These are phyloP conservation scores for Hypoxylon cercidicola DNA, from an alignment of 495 filamentous ascomycete species.

Conservation along the genomic window DNA sequence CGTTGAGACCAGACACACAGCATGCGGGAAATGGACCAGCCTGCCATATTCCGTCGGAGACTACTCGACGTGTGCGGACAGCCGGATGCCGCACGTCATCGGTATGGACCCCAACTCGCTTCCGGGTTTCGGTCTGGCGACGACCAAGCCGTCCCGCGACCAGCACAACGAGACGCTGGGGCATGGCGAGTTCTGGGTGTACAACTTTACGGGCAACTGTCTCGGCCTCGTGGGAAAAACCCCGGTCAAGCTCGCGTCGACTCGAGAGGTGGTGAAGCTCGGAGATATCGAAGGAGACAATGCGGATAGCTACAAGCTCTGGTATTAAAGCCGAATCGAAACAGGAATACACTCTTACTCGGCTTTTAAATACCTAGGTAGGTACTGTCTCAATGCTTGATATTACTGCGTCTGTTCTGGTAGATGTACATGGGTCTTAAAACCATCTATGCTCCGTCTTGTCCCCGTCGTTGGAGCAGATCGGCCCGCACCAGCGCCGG, in stretches of 20 bases:
- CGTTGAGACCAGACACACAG: slow-evolving; percentile 27
- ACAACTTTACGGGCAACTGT: slow-evolving; percentile 18
- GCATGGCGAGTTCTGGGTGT: slow-evolving; percentile 16
- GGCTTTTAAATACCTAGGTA: no score
- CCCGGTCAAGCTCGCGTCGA: slow-evolving; percentile 3
- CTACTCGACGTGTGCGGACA: neutral
- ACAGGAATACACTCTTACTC: no score
- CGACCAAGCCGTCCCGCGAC: neutral
- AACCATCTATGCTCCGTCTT: no score
- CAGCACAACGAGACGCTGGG: slow-evolving; percentile 4
- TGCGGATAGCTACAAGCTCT: neutral
- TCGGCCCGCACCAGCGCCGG: no score
- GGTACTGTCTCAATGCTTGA: no score
- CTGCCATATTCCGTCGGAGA: slow-evolving; percentile 8
- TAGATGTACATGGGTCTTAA: no score
- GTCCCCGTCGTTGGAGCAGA: no score
- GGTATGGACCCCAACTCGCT: neutral
- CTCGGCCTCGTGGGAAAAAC: slow-evolving; percentile 7
- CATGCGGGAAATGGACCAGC: slow-evolving; percentile 36
- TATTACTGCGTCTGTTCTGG: no score
- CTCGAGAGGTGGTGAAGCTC: slow-evolving; percentile 1
- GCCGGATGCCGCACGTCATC: slow-evolving; percentile 8
- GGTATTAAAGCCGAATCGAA: neutral
- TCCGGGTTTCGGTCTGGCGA: slow-evolving; percentile 8
- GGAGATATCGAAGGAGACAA: neutral